Evolutionary conservation across 2,329 filamentous ascomycete species (phyloP).

Genomic region (Laburnicola sp.): DNA sequence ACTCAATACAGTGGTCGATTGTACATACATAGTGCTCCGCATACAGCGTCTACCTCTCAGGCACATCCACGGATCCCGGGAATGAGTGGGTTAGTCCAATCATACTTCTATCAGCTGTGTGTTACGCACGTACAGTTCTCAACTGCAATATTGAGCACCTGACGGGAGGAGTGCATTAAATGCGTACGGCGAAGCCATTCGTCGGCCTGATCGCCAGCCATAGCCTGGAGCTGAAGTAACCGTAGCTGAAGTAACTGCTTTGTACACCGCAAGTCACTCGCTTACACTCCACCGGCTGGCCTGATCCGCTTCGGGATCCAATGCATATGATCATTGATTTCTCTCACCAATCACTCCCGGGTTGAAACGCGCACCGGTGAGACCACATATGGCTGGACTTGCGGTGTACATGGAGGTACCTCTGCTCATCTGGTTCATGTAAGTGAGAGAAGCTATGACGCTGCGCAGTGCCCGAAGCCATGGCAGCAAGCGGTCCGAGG

Average conservation of each 20-base stretch:
- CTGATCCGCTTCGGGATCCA: constrained; percentile 4
- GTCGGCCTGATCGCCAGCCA: constrained; percentile 10
- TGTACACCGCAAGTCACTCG: constrained; percentile 25
- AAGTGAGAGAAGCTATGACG: constrained; percentile 24
- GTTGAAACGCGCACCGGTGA: background rate
- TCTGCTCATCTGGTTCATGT: constrained; percentile 17
- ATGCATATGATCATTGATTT: background rate
- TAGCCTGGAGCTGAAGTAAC: background rate
- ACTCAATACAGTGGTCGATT: constrained; percentile 14
- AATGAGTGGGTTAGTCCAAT: constrained; percentile 14
- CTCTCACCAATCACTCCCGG: constrained; percentile 1
- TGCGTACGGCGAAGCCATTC: constrained; percentile 20
- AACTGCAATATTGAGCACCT: constrained; percentile 38
- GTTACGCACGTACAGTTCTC: constrained; percentile 15
- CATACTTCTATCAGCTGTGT: constrained; percentile 1
- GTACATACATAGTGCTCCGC: constrained; percentile 36
- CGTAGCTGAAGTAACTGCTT: constrained; percentile 8
- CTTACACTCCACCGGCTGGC: constrained; percentile 2
- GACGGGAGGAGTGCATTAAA: constrained; percentile 21
- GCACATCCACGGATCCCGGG: constrained; percentile 29
- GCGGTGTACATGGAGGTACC: constrained; percentile 26
- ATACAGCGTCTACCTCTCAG: constrained; percentile 26
- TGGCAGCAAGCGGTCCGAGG: constrained; percentile 8
- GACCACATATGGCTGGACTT: constrained; percentile 8
- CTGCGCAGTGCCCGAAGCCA: constrained; percentile 7